Evolutionary conservation across 306 rosid genomes (phyloP).

Genomic region (Carpinus viminea): DNA sequence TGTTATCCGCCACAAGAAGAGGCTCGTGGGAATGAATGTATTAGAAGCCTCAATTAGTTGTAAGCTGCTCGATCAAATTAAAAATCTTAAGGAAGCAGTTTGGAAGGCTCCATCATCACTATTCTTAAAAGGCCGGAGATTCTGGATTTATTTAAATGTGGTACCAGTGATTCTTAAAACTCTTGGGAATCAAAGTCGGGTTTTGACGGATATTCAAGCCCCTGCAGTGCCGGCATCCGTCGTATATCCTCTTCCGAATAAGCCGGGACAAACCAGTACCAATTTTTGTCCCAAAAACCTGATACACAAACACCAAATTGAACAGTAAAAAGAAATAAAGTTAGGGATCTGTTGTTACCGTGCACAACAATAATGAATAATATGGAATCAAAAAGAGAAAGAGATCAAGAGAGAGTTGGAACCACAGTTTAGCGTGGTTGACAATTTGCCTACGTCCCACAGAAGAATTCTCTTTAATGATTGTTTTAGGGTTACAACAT

Average conservation of each 20-base stretch:
- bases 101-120: slow-evolving; percentile 27
- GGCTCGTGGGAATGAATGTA: slow-evolving; percentile 31
- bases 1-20: slow-evolving; percentile 10
- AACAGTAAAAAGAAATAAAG: background rate
- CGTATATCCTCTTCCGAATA: slow-evolving; percentile 95
- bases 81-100: slow-evolving; percentile 23
- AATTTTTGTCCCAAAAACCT: slow-evolving; percentile 93
- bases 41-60: slow-evolving; percentile 33
- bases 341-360: background rate
- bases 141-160: slow-evolving; percentile 21
- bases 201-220: slow-evolving; percentile 92
- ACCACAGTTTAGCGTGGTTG: too few relatives aligned
- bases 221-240: slow-evolving; percentile 90
- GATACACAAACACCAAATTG: slow-evolving; percentile 22
- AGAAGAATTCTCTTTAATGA: too few relatives aligned
- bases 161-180: slow-evolving; percentile 41
- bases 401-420: too few relatives aligned
- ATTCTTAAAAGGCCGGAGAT: slow-evolving; percentile 32
- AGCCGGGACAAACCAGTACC: slow-evolving; percentile 90
- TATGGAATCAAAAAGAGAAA: too few relatives aligned
- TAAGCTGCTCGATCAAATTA: slow-evolving; percentile 37
- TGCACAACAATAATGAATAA: too few relatives aligned
- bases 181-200: slow-evolving; percentile 86
- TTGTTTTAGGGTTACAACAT: too few relatives aligned
- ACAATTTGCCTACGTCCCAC: too few relatives aligned